phyloP scores from a whole-genome alignment of 176 grass and related monocot species.

The Rhynchospora breviuscula region DNA sequence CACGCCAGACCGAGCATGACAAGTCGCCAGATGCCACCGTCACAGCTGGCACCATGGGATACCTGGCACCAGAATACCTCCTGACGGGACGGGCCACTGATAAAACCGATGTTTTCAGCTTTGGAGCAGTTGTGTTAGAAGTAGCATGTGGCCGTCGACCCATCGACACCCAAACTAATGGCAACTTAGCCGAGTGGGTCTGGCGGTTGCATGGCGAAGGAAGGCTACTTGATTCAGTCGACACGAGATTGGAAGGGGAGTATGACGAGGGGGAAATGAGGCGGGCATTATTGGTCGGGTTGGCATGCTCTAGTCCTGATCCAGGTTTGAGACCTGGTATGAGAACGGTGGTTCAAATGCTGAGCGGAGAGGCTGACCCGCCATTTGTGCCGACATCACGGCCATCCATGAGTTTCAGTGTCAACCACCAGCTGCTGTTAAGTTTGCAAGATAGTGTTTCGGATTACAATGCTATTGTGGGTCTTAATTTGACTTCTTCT shows the following conservation, averaged over 20 bases:
- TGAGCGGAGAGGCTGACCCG: conserved; percentile 68
- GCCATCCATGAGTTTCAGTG: conserved; percentile 79
- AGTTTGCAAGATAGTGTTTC: conserved; percentile 94
- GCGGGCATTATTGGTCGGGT: conserved; percentile 46
- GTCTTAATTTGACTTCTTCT: conserved; percentile 39
- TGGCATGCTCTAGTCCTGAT: conserved; percentile 82
- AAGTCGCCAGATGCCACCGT: conserved; percentile 72
- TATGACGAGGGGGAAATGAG: conserved; percentile 70
- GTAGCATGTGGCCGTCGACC: conserved; percentile 68
- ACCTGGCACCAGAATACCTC: conserved; percentile 94
- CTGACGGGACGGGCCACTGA: conserved; percentile 84
- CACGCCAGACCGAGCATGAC: conserved; percentile 77
- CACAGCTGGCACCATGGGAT: conserved; percentile 83
- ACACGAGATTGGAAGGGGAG: conserved; percentile 46
- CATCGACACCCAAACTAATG: conserved; percentile 39
- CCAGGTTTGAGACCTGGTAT: conserved; percentile 56
- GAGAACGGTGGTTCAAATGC: conserved; percentile 77
- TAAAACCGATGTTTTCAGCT: conserved; percentile 84
- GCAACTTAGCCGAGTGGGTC: conserved; percentile 85
- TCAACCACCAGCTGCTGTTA: conserved; percentile 73
- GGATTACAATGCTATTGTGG: conserved; percentile 74
- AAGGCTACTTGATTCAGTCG: conserved; percentile 36
- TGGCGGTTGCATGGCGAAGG: conserved; percentile 79
- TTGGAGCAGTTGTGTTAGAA: conserved; percentile 63
- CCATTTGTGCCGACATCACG: conserved; percentile 65